These are phyloP conservation scores for Globisporangium splendens DNA, from an alignment of 352 stramenopile species.

Conservation along the genomic window DNA sequence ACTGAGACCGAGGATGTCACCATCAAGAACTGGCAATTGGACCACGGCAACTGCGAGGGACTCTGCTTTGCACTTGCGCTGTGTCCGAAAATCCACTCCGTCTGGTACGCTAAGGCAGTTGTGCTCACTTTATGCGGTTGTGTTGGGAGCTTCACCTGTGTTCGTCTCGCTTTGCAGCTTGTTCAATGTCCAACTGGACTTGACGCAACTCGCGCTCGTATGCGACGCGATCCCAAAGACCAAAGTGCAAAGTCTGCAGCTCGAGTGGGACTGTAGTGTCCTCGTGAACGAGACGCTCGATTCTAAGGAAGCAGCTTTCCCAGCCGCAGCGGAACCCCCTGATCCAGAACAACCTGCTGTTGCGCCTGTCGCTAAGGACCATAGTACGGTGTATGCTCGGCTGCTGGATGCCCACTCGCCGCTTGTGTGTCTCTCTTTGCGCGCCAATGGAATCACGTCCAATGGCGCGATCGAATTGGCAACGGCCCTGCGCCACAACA, in stretches of 20 bases:
- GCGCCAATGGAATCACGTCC: constrained; percentile 47
- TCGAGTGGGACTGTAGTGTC: constrained; percentile 60
- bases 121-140: too few species aligned
- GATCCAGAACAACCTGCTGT: constrained; percentile 3
- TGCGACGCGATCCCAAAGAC: constrained; percentile 50
- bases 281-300: neutral
- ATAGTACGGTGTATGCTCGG: constrained; percentile 28
- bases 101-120: too few species aligned
- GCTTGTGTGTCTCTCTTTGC: constrained; percentile 59
- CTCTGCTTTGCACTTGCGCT: constrained; percentile 58
- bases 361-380: constrained; percentile 6
- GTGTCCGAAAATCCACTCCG: constrained; percentile 38
- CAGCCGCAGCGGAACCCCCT: neutral
- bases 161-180: constrained; percentile 23
- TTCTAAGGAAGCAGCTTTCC: neutral
- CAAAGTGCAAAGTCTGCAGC: constrained; percentile 44
- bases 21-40: constrained; percentile 67
- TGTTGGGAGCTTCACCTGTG: neutral
- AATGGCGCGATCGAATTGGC: constrained; percentile 38
- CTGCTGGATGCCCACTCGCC: constrained; percentile 33
- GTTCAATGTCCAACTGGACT: constrained; percentile 55
- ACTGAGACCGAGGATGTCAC: constrained; percentile 51
- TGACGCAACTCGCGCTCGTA: constrained; percentile 47
- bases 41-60: constrained; percentile 45
- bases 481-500: constrained; percentile 32